phyloP scores from a whole-genome alignment of 371 early-diverging fungal species.

The Dichotomocladium elegans region DNA sequence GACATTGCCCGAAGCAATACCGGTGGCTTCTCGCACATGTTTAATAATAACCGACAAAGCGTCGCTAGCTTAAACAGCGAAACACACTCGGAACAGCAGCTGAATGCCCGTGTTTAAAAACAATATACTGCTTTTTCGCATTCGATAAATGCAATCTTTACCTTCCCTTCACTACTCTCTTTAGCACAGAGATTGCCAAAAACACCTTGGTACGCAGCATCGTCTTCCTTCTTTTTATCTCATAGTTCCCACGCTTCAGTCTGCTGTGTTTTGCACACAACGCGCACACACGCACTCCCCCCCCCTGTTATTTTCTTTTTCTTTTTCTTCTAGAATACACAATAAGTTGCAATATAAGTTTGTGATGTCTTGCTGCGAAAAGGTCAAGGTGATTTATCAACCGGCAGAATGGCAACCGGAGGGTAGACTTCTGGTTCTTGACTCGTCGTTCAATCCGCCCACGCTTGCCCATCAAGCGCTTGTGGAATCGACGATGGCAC shows the following conservation, averaged over 20 bases:
- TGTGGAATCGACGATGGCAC: constrained; percentile 9
- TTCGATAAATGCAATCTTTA: neutral
- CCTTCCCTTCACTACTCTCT: no score
- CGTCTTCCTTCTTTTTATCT: no score
- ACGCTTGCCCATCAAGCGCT: constrained; percentile 57
- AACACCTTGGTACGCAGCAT: no score
- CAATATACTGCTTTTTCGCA: neutral
- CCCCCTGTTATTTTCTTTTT: neutral
- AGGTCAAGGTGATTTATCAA: neutral
- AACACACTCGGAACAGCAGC: constrained; percentile 9
- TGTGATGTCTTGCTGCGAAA: no score
- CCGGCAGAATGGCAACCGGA: neutral
- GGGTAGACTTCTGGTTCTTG: constrained; percentile 50
- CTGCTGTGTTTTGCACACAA: no score
- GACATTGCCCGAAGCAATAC: constrained; percentile 16
- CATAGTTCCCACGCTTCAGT: no score
- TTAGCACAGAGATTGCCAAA: no score
- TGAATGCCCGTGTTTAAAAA: constrained; percentile 5
- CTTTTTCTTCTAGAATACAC: neutral
- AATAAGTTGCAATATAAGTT: no score
- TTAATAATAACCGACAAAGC: constrained; percentile 39
- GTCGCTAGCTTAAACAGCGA: constrained; percentile 36
- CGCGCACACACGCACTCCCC: no score
- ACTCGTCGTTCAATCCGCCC: constrained; percentile 70
- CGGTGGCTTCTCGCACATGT: constrained; percentile 44